Conservation (phyloP, 106 monocot genomes). For the Dendrobium huoshanense region DNA sequence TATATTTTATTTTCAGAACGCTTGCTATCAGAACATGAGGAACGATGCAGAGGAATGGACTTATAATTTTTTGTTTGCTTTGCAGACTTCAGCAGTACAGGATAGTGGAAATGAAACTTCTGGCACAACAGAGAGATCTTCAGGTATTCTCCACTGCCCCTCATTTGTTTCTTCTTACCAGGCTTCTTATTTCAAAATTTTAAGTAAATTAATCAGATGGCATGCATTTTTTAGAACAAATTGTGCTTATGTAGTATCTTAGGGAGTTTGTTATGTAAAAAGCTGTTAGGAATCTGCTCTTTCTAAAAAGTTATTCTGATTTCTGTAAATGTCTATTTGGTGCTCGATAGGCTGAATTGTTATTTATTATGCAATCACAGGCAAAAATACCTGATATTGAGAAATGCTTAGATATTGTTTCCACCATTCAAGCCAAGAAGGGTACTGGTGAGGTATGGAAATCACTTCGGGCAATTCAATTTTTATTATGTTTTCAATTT, state of each 20-base stretch:
- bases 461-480: not conserved
- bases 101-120: constrained; percentile 98
- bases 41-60: constrained; percentile 82
- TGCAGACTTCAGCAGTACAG: constrained; percentile 82
- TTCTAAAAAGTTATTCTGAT: not conserved
- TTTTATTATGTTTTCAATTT: not conserved
- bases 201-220: not conserved
- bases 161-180: not conserved
- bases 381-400: constrained; percentile 93
- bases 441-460: constrained; percentile 71
- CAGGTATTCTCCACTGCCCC: constrained; percentile 38
- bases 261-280: not conserved
- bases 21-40: not conserved
- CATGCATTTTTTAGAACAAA: not conserved
- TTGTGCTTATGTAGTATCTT: not conserved
- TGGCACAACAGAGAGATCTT: constrained; percentile 96
- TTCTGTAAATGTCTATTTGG: not conserved
- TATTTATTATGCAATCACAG: constrained; percentile 24
- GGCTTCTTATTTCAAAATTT: not conserved
- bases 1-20: not conserved
- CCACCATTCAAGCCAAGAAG: constrained; percentile 85
- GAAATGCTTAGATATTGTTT: constrained; percentile 89
- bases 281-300: not conserved
- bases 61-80: not conserved
- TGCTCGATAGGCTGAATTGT: not conserved